A percentile compares a stretch with the other conserved stretches of the same genome.
Conservation (phyloP, 805 yeast genomes). For the Myxozyma nipponensis region DNA sequence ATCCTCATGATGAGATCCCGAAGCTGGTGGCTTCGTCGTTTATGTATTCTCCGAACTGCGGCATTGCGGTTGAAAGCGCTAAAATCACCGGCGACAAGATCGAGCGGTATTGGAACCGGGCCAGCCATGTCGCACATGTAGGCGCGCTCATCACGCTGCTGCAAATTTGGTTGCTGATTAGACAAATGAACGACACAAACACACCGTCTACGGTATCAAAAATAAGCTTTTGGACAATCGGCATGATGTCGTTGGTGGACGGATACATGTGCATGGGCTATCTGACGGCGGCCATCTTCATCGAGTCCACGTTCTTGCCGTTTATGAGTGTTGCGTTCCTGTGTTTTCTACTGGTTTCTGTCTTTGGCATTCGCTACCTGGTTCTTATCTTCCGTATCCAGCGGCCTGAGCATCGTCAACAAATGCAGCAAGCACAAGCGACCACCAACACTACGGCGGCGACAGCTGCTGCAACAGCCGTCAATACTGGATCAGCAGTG, state of each 20-base stretch:
- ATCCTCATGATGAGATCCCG: conserved; percentile 65
- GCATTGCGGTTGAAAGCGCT: conserved; percentile 46
- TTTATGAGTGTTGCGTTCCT: conserved; percentile 66
- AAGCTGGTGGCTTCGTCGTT: conserved; percentile 53
- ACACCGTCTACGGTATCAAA: conserved; percentile 79
- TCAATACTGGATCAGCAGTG: not conserved
- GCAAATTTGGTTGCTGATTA: conserved; percentile 56
- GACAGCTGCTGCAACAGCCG: conserved; percentile 8
- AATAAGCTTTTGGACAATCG: conserved; percentile 65
- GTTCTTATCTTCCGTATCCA: conserved; percentile 65
- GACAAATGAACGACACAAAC: conserved; percentile 66
- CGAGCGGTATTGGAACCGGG: conserved; percentile 42
- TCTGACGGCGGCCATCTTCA: conserved; percentile 53
- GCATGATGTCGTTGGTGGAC: conserved; percentile 62
- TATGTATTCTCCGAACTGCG: conserved; percentile 88
- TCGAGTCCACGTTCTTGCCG: conserved; percentile 58
- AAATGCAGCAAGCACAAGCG: conserved; percentile 8
- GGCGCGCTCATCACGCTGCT: conserved; percentile 46
- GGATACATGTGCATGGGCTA: conserved; percentile 63
- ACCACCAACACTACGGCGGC: not conserved
- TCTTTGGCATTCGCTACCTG: conserved; percentile 50
- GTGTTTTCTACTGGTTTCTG: conserved; percentile 56
- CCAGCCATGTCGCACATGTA: conserved; percentile 37
- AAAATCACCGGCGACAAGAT: conserved; percentile 52
- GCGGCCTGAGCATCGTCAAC: conserved; percentile 36